phyloP scores from a whole-genome alignment of 2,329 filamentous ascomycete species.

The Ascochyta clinopodiicola region DNA sequence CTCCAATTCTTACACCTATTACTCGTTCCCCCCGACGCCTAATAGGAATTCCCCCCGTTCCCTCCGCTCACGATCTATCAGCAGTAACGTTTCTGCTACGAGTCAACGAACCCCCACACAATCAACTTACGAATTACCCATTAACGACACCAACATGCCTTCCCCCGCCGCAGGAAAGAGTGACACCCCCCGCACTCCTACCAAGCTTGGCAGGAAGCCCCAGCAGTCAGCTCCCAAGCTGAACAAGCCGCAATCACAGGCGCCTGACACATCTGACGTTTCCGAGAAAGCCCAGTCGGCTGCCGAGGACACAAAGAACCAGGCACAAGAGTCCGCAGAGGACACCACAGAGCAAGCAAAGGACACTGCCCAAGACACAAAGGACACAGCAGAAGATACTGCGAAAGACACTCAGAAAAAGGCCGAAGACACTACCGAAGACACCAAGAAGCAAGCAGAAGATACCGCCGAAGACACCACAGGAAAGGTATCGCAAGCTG shows the following conservation, averaged over 20 bases:
- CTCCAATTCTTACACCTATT: slow-evolving; percentile 57
- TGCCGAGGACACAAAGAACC: slow-evolving; percentile 46
- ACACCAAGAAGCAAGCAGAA: slow-evolving; percentile 54
- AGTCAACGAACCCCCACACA: slow-evolving; percentile 39
- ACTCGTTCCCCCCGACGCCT: slow-evolving; percentile 59
- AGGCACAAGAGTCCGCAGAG: slow-evolving; percentile 45
- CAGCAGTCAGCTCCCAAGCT: slow-evolving; percentile 51
- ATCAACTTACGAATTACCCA: slow-evolving; percentile 39
- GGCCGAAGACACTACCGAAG: slow-evolving; percentile 54
- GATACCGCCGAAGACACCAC: slow-evolving; percentile 51
- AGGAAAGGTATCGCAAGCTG: slow-evolving; percentile 57
- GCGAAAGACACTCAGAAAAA: slow-evolving; percentile 53
- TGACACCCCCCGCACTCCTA: slow-evolving; percentile 58
- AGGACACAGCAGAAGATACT: slow-evolving; percentile 46
- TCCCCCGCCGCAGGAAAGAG: slow-evolving; percentile 60
- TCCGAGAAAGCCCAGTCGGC: slow-evolving; percentile 37
- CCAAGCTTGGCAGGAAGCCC: slow-evolving; percentile 57
- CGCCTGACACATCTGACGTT: slow-evolving; percentile 45
- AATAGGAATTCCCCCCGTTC: slow-evolving; percentile 51
- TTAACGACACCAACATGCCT: slow-evolving; percentile 52
- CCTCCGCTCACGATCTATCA: slow-evolving; percentile 48
- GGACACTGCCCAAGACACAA: slow-evolving; percentile 43
- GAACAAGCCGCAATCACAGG: slow-evolving; percentile 47
- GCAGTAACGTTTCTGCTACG: slow-evolving; percentile 43
- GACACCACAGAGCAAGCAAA: slow-evolving; percentile 43